Percentiles rank a stretch among this genome's conserved stretches.
phyloP scores from a whole-genome alignment of 306 rosid genomes.

The Inga oerstediana region DNA sequence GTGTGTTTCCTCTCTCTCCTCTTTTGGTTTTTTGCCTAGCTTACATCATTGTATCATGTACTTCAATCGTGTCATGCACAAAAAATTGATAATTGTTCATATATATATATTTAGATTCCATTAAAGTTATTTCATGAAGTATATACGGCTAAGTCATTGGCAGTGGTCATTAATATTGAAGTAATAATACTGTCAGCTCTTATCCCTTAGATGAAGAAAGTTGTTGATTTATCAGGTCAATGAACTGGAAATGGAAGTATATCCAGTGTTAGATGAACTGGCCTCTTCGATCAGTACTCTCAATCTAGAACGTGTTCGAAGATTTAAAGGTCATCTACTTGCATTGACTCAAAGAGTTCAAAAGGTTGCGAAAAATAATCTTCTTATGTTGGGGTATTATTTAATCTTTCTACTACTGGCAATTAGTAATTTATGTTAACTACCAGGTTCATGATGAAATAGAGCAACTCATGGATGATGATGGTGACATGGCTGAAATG shows the following conservation, averaged over 20 bases:
- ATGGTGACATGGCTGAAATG: slow-evolving; percentile 99
- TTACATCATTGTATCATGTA: slow-evolving; percentile 1
- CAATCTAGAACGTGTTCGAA: slow-evolving; percentile 86
- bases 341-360: slow-evolving; percentile 92
- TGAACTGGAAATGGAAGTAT: slow-evolving; percentile 74
- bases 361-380: slow-evolving; percentile 54
- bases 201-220: slow-evolving; percentile 30
- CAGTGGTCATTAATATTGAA: slow-evolving; percentile 16
- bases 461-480: slow-evolving; percentile 99
- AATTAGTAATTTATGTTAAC: slow-evolving; percentile 28
- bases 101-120: neutral
- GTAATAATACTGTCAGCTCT: slow-evolving; percentile 29
- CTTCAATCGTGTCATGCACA: neutral
- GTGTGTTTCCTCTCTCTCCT: neutral
- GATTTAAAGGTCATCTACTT: slow-evolving; percentile 95
- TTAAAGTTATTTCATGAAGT: neutral
- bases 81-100: neutral
- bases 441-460: slow-evolving; percentile 94
- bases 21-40: neutral
- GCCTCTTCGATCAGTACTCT: slow-evolving; percentile 74
- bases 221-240: slow-evolving; percentile 60
- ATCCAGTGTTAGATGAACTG: slow-evolving; percentile 87
- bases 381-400: slow-evolving; percentile 26
- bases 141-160: neutral
- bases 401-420: neutral